Base-by-base conservation (phyloP, 1,284 basidiomycete species). In the Takashimella tepidaria region DNA sequence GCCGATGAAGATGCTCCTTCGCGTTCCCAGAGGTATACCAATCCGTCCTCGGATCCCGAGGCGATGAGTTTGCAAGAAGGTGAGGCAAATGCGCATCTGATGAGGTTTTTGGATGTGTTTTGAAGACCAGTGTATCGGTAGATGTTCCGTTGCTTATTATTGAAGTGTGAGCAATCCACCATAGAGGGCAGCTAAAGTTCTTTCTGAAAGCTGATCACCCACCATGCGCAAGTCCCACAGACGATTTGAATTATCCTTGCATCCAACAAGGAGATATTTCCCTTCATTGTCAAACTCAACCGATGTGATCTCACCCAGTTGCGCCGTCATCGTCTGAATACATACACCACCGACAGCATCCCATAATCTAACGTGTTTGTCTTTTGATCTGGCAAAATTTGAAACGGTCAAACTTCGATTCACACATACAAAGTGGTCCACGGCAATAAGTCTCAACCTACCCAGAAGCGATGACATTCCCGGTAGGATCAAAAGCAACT, bases 81-180 rank as follows among this genome's bases (percentile, higher is more conserved):
- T 40, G 72, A 68, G 0, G 74, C 75, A 56, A 80, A 80, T 16
- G 67, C 61, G 24, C 70, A 70, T 5, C 78, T 69, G 45, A 80
- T 75, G 41, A 79, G 74, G 66, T 79, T 79, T 58, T 79, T 77
- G 21, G 76, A 76, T 10, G 78, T 79, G 58, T 80, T 80, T 58
- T 78, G 78, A 54, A 79, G 76, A 0, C 77, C 77, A 23, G 75
- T 78, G 63, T 79, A 80, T 3, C 78, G 62, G 49, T 76, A 74
- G 3, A 79, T 57, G 23, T 74, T 76, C 8, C 69, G 66, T 60
- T 73, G 70, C 74, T 76, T 55, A 6, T 16, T 4, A 47, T 48
- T 40, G 16, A 22, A 5, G 22, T 13, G 3, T 41, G 45, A 41
- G 24, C 26, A 6, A 37, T 5, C 27, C 41, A n/a, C n/a, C n/a